A percentile compares a stretch with the other conserved stretches of the same genome.
Evolutionary conservation across 768 basidiomycete species (phyloP).

Genomic region (Thelephora ganbajun): DNA sequence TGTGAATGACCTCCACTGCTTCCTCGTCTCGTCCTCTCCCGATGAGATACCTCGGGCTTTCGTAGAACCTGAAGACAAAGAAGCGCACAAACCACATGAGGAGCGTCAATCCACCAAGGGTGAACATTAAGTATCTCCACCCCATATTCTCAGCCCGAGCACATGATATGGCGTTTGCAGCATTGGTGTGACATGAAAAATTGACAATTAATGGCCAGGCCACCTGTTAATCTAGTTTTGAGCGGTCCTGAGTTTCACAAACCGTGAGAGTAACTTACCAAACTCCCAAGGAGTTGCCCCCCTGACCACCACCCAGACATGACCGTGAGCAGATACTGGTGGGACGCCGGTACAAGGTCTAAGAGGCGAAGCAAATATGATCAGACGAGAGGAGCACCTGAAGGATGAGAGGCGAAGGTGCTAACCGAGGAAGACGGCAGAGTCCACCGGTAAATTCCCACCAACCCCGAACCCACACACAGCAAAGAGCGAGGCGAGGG

Average conservation of each 20-base stretch:
- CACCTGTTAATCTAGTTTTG: slow-evolving; percentile 19
- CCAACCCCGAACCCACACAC: slow-evolving; percentile 35
- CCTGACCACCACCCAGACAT: slow-evolving; percentile 47
- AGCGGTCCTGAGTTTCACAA: not conserved
- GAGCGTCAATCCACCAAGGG: slow-evolving; percentile 37
- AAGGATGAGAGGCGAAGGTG: not conserved
- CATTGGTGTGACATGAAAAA: slow-evolving; percentile 28
- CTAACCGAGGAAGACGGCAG: slow-evolving; percentile 35
- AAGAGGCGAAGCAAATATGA: slow-evolving; percentile 1
- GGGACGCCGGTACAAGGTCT: slow-evolving; percentile 38
- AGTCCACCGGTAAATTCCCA: slow-evolving; percentile 45
- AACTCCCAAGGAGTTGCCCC: slow-evolving; percentile 35
- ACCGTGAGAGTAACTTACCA: slow-evolving; percentile 18
- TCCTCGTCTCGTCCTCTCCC: slow-evolving; percentile 38
- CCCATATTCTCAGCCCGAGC: slow-evolving; percentile 40
- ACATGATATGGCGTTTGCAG: slow-evolving; percentile 17
- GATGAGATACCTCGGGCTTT: slow-evolving; percentile 45
- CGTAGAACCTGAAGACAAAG: slow-evolving; percentile 37
- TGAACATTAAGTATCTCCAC: slow-evolving; percentile 46
- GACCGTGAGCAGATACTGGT: slow-evolving; percentile 45
- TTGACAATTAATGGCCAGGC: slow-evolving; percentile 49
- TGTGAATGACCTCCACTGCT: slow-evolving; percentile 32
- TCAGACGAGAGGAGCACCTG: not conserved
- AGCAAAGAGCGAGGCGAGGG: slow-evolving; percentile 33
- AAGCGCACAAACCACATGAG: slow-evolving; percentile 38